These are phyloP conservation scores for Daldinia sp. DNA, from an alignment of 2,329 filamentous ascomycete species.

Conservation along the genomic window DNA sequence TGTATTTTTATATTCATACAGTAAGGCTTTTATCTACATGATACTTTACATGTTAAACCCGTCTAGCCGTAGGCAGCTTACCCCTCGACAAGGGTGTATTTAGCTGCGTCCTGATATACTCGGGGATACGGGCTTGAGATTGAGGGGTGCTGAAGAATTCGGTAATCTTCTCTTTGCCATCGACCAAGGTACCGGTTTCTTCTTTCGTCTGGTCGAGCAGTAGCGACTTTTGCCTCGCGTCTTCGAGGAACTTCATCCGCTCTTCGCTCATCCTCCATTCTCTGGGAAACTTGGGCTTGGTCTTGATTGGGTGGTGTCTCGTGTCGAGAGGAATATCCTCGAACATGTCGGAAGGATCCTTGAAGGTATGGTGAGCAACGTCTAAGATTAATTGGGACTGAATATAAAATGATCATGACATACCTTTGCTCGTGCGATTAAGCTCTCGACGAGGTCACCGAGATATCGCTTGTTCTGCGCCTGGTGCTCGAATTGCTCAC, in stretches of 20 bases:
- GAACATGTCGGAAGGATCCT: constrained; percentile 81
- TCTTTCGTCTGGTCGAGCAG: constrained; percentile 63
- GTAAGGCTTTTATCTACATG: constrained; percentile 3
- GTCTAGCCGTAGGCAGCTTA: not conserved
- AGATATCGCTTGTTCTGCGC: constrained; percentile 98
- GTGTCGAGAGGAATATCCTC: constrained; percentile 89
- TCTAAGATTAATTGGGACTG: not conserved
- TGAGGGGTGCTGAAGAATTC: constrained; percentile 42
- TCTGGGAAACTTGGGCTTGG: constrained; percentile 75
- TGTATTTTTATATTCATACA: constrained; percentile 32
- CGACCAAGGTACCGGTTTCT: constrained; percentile 64
- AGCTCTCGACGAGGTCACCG: constrained; percentile 75
- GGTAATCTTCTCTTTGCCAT: constrained; percentile 62
- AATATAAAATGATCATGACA: constrained; percentile 14
- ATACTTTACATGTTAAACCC: constrained; percentile 20
- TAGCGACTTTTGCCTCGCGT: constrained; percentile 60
- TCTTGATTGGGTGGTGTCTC: constrained; percentile 79
- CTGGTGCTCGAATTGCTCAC: constrained; percentile 86
- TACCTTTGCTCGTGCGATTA: constrained; percentile 79
- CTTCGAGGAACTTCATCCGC: constrained; percentile 71
- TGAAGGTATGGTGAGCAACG: constrained; percentile 20
- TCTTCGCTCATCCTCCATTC: constrained; percentile 82
- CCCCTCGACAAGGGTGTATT: not conserved
- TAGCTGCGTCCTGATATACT: constrained; percentile 2
- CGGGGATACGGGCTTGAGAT: not conserved